phyloP scores from a whole-genome alignment of 345 rosid genomes.

The Brassica cretica region DNA sequence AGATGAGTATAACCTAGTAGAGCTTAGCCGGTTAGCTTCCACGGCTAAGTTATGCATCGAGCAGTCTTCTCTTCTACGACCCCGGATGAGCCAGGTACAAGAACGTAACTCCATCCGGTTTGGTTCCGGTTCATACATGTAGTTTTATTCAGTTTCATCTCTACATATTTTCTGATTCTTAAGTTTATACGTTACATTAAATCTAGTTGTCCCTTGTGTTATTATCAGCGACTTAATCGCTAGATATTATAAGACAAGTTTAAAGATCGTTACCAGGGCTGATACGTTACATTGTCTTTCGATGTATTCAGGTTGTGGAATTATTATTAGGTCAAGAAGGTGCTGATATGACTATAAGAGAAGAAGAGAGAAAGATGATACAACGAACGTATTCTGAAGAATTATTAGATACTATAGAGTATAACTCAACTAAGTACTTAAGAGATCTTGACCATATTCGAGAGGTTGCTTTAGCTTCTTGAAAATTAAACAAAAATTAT shows the following conservation, averaged over 20 bases:
- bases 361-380: slow-evolving; percentile 34
- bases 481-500: background rate
- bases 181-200: background rate
- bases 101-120: slow-evolving; percentile 11
- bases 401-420: slow-evolving; percentile 61
- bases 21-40: slow-evolving; percentile 60
- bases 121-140: background rate
- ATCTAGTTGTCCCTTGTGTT: background rate
- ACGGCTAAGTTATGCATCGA: slow-evolving; percentile 85
- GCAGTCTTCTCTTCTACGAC: slow-evolving; percentile 80
- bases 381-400: slow-evolving; percentile 79
- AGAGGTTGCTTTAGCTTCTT: slow-evolving; percentile 65
- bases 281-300: too few species aligned
- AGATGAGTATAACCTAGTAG: slow-evolving; percentile 55
- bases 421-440: slow-evolving; percentile 70
- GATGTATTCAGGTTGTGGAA: slow-evolving; percentile 59
- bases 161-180: background rate
- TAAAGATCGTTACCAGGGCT: too few species aligned
- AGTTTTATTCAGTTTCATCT: background rate
- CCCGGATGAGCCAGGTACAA: slow-evolving; percentile 82
- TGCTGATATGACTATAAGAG: slow-evolving; percentile 34
- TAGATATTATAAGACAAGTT: too few species aligned
- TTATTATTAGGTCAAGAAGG: slow-evolving; percentile 63
- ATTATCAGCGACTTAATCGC: too few species aligned
- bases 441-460: slow-evolving; percentile 54